A percentile compares a stretch with the other conserved stretches of the same genome.
phyloP scores from a whole-genome alignment of 2,329 filamentous ascomycete species.

The Zasmidium citrigriseum region DNA sequence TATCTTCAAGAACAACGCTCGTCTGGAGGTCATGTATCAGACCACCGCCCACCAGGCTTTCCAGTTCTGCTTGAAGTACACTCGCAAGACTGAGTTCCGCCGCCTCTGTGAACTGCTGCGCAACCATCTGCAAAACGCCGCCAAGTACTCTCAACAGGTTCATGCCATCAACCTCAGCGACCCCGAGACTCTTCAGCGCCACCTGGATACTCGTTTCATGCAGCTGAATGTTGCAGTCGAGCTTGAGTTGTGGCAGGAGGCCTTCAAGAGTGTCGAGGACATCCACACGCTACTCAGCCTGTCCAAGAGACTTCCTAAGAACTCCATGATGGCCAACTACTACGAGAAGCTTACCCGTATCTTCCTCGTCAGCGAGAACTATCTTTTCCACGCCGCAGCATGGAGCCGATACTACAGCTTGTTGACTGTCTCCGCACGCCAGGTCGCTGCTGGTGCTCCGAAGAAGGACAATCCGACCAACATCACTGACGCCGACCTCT shows the following conservation, averaged over 20 bases:
- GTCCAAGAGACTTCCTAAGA: slow-evolving; percentile 97
- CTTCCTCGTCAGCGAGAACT: slow-evolving; percentile 98
- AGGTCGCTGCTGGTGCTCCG: slow-evolving; percentile 79
- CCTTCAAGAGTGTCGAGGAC: slow-evolving; percentile 98
- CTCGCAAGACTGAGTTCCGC: slow-evolving; percentile 98
- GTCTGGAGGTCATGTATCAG: slow-evolving; percentile 97
- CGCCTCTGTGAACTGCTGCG: slow-evolving; percentile 96
- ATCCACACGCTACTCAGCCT: slow-evolving; percentile 96
- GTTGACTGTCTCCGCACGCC: slow-evolving; percentile 82
- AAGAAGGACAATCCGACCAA: slow-evolving; percentile 89
- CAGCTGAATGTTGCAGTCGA: slow-evolving; percentile 98
- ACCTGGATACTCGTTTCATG: slow-evolving; percentile 96
- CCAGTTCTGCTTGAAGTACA: slow-evolving; percentile 97
- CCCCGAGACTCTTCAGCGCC: slow-evolving; percentile 93
- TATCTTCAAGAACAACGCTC: slow-evolving; percentile 98
- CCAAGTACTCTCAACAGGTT: slow-evolving; percentile 99
- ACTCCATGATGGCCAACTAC: slow-evolving; percentile 99
- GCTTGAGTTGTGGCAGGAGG: slow-evolving; percentile 97
- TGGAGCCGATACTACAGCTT: slow-evolving; percentile 98
- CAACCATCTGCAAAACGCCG: slow-evolving; percentile 97
- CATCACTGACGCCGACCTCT: slow-evolving; percentile 84
- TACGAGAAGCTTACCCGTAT: slow-evolving; percentile 99
- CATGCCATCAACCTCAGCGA: slow-evolving; percentile 99
- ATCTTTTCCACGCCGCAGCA: slow-evolving; percentile 96
- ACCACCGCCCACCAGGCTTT: slow-evolving; percentile 97